These are phyloP conservation scores for Agaricales sp. DNA, from an alignment of 1,284 basidiomycete species.

Conservation along the genomic window DNA sequence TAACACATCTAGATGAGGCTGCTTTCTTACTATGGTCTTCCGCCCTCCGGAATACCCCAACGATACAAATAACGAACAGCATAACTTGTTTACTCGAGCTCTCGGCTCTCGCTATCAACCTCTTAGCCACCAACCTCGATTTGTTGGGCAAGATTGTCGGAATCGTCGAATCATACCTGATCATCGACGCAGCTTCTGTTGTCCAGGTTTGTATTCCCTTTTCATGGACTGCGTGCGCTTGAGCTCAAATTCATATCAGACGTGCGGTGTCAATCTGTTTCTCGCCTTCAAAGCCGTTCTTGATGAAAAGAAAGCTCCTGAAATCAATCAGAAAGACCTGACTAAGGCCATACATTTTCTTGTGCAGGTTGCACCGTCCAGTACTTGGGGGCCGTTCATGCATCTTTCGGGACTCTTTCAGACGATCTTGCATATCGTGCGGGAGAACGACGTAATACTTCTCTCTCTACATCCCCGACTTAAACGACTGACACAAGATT, in stretches of 20 bases:
- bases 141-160: slow-evolving; percentile 55
- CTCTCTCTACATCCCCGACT: slow-evolving; percentile 6
- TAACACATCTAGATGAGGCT: slow-evolving; percentile 72
- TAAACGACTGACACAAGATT: not conserved
- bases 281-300: slow-evolving; percentile 40
- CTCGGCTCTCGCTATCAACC: slow-evolving; percentile 51
- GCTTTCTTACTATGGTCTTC: slow-evolving; percentile 69
- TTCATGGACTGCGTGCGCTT: not conserved
- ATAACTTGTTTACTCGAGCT: slow-evolving; percentile 54
- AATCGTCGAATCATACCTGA: slow-evolving; percentile 74
- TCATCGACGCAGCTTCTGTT: slow-evolving; percentile 60
- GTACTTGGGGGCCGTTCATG: slow-evolving; percentile 59
- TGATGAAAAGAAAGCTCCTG: slow-evolving; percentile 29
- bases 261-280: slow-evolving; percentile 42
- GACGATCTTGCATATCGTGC: slow-evolving; percentile 26
- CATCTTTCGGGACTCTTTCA: slow-evolving; percentile 66
- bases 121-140: slow-evolving; percentile 68
- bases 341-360: slow-evolving; percentile 43
- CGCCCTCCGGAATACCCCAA: slow-evolving; percentile 58
- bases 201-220: slow-evolving; percentile 43
- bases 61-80: slow-evolving; percentile 37
- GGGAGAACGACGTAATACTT: slow-evolving; percentile 1
- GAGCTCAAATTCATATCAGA: slow-evolving; percentile 23
- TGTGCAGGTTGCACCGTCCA: slow-evolving; percentile 49
- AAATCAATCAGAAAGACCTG: slow-evolving; percentile 49